These are phyloP conservation scores for Testicularia cyperi DNA, from an alignment of 1,284 basidiomycete species.

Conservation along the genomic window DNA sequence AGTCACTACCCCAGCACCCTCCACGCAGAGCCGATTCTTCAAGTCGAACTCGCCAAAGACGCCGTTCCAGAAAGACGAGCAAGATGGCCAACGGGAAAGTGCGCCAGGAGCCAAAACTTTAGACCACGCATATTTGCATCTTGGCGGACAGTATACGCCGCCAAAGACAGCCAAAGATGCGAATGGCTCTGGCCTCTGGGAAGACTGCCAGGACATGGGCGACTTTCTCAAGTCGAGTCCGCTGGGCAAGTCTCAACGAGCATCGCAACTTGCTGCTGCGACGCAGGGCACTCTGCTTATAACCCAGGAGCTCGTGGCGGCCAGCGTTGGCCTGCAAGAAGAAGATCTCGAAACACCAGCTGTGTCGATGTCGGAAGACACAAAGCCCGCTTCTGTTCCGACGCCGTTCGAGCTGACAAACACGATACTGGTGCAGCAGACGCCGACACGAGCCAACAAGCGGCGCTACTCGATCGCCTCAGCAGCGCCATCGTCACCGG, in stretches of 20 bases:
- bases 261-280: background rate
- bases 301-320: no score
- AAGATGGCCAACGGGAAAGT: no score
- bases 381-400: no score
- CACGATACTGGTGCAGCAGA: conserved; percentile 23
- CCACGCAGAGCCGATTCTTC: conserved; percentile 28
- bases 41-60: background rate
- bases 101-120: no score
- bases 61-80: background rate
- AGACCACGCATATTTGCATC: conserved; percentile 24
- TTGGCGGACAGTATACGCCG: conserved; percentile 22
- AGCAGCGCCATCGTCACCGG: conserved; percentile 18
- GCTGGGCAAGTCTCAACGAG: background rate
- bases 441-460: conserved; percentile 15
- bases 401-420: no score
- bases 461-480: no score
- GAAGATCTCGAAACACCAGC: no score
- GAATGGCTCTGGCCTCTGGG: conserved; percentile 28
- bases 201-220: conserved; percentile 30
- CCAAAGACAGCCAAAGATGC: conserved; percentile 7
- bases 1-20: background rate
- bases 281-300: no score
- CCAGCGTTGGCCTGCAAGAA: no score
- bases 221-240: conserved; percentile 25
- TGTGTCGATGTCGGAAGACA: no score